These are phyloP conservation scores for Rutidosis leptorrhynchoides DNA, from an alignment of 129 eudicot genomes.

Conservation along the genomic window DNA sequence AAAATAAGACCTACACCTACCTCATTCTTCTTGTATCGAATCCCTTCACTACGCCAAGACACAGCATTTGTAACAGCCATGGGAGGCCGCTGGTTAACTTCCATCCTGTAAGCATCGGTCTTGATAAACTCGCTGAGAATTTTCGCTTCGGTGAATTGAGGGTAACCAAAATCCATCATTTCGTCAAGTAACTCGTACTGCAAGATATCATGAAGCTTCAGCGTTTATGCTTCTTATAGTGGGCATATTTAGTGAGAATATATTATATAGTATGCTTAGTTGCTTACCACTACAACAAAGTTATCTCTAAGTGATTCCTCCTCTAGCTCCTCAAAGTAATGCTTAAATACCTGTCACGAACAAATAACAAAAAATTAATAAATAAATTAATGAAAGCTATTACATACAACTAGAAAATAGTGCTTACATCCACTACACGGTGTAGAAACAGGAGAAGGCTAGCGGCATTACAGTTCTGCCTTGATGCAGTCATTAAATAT, in stretches of 20 bases:
- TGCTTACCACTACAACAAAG: conserved; percentile 92
- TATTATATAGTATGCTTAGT: conserved; percentile 40
- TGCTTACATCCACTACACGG: conserved; percentile 94
- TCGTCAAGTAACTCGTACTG: conserved; percentile 98
- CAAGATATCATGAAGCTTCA: conserved; percentile 31
- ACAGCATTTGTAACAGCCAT: conserved; percentile 99
- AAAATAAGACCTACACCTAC: conserved; percentile 33
- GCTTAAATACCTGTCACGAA: conserved; percentile 77
- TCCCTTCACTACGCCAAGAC: conserved; percentile 99
- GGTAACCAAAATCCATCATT: conserved; percentile 99
- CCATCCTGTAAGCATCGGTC: conserved; percentile 99
- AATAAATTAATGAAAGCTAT: conserved; percentile 8
- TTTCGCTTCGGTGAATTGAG: conserved; percentile 97
- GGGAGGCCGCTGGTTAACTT: conserved; percentile 94
- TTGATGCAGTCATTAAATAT: conserved; percentile 79
- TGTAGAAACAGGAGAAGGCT: conserved; percentile 86
- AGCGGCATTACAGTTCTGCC: conserved; percentile 99
- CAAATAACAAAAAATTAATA: conserved; percentile 8
- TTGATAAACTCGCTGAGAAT: conserved; percentile 97
- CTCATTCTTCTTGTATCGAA: conserved; percentile 89
- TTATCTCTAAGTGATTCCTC: conserved; percentile 99
- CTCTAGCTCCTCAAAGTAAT: conserved; percentile 95
- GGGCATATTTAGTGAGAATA: not conserved
- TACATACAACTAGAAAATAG: conserved; percentile 20
- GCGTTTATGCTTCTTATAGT: conserved; percentile 1